These are phyloP conservation scores for Coelastrella sp. DNA, from an alignment of 139 green algal genomes.

Conservation along the genomic window DNA sequence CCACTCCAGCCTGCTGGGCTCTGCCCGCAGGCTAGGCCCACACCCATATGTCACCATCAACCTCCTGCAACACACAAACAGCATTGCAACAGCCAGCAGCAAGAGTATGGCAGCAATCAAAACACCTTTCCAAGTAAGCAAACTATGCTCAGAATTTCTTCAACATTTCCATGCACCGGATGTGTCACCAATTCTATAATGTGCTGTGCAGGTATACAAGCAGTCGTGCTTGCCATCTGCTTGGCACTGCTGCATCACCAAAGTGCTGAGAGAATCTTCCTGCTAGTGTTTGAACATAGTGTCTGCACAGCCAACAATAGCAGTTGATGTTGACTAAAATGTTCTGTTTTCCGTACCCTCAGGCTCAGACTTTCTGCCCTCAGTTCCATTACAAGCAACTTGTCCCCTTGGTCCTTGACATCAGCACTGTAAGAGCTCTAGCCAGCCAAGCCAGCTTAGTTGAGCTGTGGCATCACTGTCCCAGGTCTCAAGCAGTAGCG, in stretches of 20 bases:
- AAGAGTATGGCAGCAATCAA: conserved; percentile 43
- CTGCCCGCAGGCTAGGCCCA: conserved; percentile 57
- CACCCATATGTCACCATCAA: conserved; percentile 63
- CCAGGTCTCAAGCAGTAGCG: conserved; percentile 53
- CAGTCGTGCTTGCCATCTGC: too few species aligned
- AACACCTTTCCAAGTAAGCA: conserved; percentile 65
- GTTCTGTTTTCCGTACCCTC: neutral
- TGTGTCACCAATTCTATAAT: neutral
- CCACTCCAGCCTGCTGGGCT: conserved; percentile 45
- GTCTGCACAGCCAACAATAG: too few species aligned
- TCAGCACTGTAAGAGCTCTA: conserved; percentile 46
- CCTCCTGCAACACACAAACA: conserved; percentile 17
- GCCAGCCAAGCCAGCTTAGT: conserved; percentile 48
- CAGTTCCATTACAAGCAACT: conserved; percentile 54
- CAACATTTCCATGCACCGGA: neutral
- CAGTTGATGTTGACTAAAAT: neutral
- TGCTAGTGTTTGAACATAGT: too few species aligned
- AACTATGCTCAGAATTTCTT: neutral
- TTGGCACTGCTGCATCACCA: too few species aligned
- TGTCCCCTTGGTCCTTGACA: conserved; percentile 47
- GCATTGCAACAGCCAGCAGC: conserved; percentile 7
- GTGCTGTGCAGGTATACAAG: too few species aligned
- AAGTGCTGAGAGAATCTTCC: too few species aligned
- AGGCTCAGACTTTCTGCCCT: conserved; percentile 73
- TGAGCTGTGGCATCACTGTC: conserved; percentile 74